Conservation (phyloP, 768 basidiomycete genomes). For the Mycena floridula region DNA sequence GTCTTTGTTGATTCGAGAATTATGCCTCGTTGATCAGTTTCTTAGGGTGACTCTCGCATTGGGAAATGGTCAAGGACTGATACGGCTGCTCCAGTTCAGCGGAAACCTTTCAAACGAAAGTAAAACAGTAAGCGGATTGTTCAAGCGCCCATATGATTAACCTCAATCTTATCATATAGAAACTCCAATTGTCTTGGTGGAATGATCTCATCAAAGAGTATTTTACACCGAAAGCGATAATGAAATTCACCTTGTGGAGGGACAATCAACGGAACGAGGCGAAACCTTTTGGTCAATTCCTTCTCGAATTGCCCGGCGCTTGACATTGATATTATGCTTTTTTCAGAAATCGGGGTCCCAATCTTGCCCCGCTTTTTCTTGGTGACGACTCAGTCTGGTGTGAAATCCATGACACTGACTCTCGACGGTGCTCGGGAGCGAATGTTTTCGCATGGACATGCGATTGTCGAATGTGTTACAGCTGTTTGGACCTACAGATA, state of each 20-base stretch:
- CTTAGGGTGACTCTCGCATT: slow-evolving; percentile 21
- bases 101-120: slow-evolving; percentile 53
- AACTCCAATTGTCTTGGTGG: slow-evolving; percentile 67
- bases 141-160: slow-evolving; percentile 5
- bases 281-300: slow-evolving; percentile 70
- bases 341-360: slow-evolving; percentile 69
- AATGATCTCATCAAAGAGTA: slow-evolving; percentile 56
- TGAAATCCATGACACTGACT: slow-evolving; percentile 75
- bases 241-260: slow-evolving; percentile 86
- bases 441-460: slow-evolving; percentile 33
- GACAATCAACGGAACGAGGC: slow-evolving; percentile 75
- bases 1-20: too few species aligned
- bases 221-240: slow-evolving; percentile 62
- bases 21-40: background rate
- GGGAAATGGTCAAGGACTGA: slow-evolving; percentile 57
- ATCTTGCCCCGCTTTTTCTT: slow-evolving; percentile 82
- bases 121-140: slow-evolving; percentile 27
- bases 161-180: slow-evolving; percentile 27
- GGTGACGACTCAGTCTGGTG: slow-evolving; percentile 79
- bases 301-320: background rate
- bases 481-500: slow-evolving; percentile 84
- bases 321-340: slow-evolving; percentile 6
- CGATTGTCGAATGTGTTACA: slow-evolving; percentile 62
- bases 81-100: slow-evolving; percentile 66
- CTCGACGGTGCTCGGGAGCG: slow-evolving; percentile 76